These are phyloP conservation scores for Tilletia setariae DNA, from an alignment of 1,284 basidiomycete species.

Conservation along the genomic window DNA sequence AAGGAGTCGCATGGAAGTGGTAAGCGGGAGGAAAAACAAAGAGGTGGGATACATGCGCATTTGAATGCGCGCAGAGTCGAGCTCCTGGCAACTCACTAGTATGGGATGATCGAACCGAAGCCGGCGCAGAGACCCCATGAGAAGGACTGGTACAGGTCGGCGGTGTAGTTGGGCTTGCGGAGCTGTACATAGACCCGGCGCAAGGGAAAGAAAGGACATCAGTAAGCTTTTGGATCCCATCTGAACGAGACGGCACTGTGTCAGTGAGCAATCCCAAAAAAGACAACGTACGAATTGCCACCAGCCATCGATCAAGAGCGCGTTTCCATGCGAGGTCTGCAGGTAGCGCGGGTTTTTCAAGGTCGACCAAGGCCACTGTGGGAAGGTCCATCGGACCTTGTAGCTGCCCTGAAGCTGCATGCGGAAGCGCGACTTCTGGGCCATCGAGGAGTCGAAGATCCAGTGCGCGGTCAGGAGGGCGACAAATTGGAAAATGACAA, in stretches of 20 bases:
- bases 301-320: constrained; percentile 78
- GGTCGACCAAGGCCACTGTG: constrained; percentile 82
- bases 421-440: constrained; percentile 96
- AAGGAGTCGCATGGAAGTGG: too few relatives aligned
- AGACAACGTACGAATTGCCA: constrained; percentile 88
- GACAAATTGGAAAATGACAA: constrained; percentile 62
- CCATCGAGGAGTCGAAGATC: constrained; percentile 84
- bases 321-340: constrained; percentile 90
- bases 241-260: constrained; percentile 47
- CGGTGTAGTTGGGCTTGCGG: constrained; percentile 58
- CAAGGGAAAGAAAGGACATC: constrained; percentile 19
- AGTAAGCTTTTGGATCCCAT: too few relatives aligned
- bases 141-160: constrained; percentile 71
- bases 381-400: constrained; percentile 75
- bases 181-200: constrained; percentile 20
- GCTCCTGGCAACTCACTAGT: constrained; percentile 68
- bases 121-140: constrained; percentile 88
- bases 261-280: not conserved
- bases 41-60: too few relatives aligned
- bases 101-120: constrained; percentile 78
- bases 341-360: constrained; percentile 85
- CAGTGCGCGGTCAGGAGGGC: constrained; percentile 42
- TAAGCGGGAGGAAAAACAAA: too few relatives aligned
- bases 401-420: constrained; percentile 87
- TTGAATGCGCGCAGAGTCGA: too few relatives aligned